Base-by-base conservation (phyloP, 75 land plant species). In the Selaginella moellendorffii region DNA sequence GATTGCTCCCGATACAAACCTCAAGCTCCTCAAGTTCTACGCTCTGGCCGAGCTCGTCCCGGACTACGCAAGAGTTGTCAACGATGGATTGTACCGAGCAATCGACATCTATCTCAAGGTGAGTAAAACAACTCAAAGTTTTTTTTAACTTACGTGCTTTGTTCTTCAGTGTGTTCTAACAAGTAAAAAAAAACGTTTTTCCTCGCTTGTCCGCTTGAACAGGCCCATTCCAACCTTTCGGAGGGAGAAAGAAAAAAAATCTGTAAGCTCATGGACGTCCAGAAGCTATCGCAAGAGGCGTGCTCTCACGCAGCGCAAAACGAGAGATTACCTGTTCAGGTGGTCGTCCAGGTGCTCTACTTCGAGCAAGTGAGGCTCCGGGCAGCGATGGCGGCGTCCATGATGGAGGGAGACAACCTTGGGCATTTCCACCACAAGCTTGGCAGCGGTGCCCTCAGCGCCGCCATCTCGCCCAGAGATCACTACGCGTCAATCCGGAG, bases 21-120 rank as follows among this genome's bases (percentile, higher is more conserved):
- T 91, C 67, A 66, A 72, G 59, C 74, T 91, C 10, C 59, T 77
- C 19, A 91, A 83, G 69, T 91, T 91, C 61, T 73, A 84, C 2
- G 71, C 78, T 1, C 61, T 91, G 0, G 95, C 95, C 14, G 97
- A 91, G 53, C 46, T 85, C 12, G 68, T 91, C 10, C 97, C 97
- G 0, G 95, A 91, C 26, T 78, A 85, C 65, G 89, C 80, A 0
- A 71, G 97, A 2, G 63, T 77, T 2, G 80, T 82, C 0, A 79
- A 69, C 61, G 97, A 91, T 70, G 97, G 95, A n/a, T 27, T 91
- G 21, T 91, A 88, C 67, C 74, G 95, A 70, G 88, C 97, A 1
- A 76, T 79, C n/a, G 97, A 91, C 65, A 91, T 91, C 66, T 91
- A 82, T 53, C 80, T 91, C 63, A 91, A 91, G 88, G 97, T 84